Percentiles rank a stretch among this genome's conserved stretches.
Conservation (phyloP, 352 stramenopile species). For the Phytophthora citricola region DNA sequence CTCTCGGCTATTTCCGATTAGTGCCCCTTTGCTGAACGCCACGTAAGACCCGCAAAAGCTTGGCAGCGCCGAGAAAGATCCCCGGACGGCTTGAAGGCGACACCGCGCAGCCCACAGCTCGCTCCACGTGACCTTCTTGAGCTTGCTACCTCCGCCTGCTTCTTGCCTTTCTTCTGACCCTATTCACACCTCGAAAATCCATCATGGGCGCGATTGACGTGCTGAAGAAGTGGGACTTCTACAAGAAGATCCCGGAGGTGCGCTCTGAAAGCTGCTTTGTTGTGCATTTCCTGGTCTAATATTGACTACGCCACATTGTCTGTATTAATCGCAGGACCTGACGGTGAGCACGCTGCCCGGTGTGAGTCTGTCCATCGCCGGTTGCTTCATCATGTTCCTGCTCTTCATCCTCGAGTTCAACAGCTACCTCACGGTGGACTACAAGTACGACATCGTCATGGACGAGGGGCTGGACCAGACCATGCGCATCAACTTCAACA, state of each 20-base stretch:
- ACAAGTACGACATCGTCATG: constrained; percentile 92
- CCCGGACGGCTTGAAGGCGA: constrained; percentile 14
- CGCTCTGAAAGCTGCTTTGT: background rate
- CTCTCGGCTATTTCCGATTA: constrained; percentile 2
- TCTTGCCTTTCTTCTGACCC: constrained; percentile 13
- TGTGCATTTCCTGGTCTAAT: background rate
- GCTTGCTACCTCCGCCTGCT: constrained; percentile 3
- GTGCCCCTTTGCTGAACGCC: constrained; percentile 8
- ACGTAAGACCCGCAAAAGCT: constrained; percentile 31
- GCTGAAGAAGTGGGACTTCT: constrained; percentile 93
- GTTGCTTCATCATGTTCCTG: constrained; percentile 90
- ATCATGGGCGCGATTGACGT: constrained; percentile 87
- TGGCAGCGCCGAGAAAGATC: constrained; percentile 21
- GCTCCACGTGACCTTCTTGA: background rate
- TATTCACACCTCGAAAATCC: background rate
- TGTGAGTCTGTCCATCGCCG: constrained; percentile 84
- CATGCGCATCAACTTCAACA: constrained; percentile 98
- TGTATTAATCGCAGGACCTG: constrained; percentile 60
- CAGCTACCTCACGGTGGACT: constrained; percentile 85
- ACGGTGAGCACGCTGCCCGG: constrained; percentile 87
- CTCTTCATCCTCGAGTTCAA: constrained; percentile 93
- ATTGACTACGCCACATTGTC: constrained; percentile 3
- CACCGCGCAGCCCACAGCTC: background rate
- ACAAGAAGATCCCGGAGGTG: constrained; percentile 93
- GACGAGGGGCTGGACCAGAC: constrained; percentile 86